Conservation (phyloP, 1,139 yeast species). For the Insectozyma bohioensis region DNA sequence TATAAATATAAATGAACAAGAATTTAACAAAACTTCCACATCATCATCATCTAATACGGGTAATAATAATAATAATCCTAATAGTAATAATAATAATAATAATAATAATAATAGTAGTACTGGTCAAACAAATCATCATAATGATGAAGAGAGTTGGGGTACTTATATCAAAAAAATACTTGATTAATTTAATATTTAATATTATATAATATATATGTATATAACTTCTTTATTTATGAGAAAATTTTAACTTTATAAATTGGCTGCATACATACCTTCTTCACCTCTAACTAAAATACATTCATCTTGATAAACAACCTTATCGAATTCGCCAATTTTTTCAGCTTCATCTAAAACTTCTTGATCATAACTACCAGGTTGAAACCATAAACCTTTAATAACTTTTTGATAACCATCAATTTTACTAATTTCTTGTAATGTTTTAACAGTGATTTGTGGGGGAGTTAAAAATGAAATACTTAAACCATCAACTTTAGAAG, state of each 20-base stretch:
- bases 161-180: slow-evolving; percentile 48
- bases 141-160: slow-evolving; percentile 48
- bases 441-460: slow-evolving; percentile 53
- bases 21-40: background rate
- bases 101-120: slow-evolving; percentile 3
- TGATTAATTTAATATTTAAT: slow-evolving; percentile 21
- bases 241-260: slow-evolving; percentile 17
- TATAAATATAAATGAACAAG: slow-evolving; percentile 22
- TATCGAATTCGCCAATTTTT: slow-evolving; percentile 40
- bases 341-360: slow-evolving; percentile 47
- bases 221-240: slow-evolving; percentile 2
- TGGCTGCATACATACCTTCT: slow-evolving; percentile 42
- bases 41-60: background rate
- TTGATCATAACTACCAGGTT: slow-evolving; percentile 71
- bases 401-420: slow-evolving; percentile 28
- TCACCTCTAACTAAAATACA: slow-evolving; percentile 75
- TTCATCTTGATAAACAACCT: slow-evolving; percentile 56
- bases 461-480: slow-evolving; percentile 73
- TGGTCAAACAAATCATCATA: slow-evolving; percentile 7
- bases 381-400: slow-evolving; percentile 73
- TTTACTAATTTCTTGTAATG: slow-evolving; percentile 43
- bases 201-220: slow-evolving; percentile 5
- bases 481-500: slow-evolving; percentile 39
- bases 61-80: background rate
- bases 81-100: slow-evolving; percentile 1